phyloP scores from a whole-genome alignment of 1,139 yeast species.

The Kluyveromyces marxianus region DNA sequence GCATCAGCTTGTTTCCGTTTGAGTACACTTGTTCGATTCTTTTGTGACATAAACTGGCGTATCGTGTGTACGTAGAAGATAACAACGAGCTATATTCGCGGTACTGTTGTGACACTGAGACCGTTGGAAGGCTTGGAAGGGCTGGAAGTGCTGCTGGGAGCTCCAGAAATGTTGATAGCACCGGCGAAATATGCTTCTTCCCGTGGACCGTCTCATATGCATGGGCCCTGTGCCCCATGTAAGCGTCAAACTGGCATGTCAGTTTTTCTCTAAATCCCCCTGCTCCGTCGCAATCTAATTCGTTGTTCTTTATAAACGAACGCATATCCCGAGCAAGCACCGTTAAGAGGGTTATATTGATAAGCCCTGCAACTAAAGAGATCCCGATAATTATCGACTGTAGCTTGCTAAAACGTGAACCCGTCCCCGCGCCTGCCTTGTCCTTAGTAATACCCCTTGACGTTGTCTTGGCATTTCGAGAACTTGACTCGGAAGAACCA shows the following conservation, averaged over 20 bases:
- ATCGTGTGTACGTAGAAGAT: not conserved
- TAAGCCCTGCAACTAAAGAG: not conserved
- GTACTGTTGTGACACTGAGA: too few relatives aligned
- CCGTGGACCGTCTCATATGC: not conserved
- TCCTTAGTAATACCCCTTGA: not conserved
- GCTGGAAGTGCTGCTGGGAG: not conserved
- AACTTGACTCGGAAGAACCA: too few relatives aligned
- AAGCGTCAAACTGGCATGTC: conserved; percentile 1
- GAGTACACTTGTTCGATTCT: too few relatives aligned
- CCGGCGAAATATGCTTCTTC: not conserved
- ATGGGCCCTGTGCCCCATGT: conserved; percentile 1
- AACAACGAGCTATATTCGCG: too few relatives aligned
- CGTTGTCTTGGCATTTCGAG: not conserved
- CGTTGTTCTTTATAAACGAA: not conserved
- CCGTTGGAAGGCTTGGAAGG: not conserved
- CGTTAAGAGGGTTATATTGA: not conserved
- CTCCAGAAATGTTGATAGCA: not conserved
- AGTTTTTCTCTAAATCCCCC: not conserved
- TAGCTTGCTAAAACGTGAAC: not conserved
- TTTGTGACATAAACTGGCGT: too few relatives aligned
- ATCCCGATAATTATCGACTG: not conserved
- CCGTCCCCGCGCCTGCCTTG: not conserved
- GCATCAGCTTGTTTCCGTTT: not conserved
- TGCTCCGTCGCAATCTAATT: not conserved
- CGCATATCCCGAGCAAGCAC: not conserved